A percentile compares a stretch with the other conserved stretches of the same genome.
Evolutionary conservation across 1,284 basidiomycete genomes (phyloP).

Genomic region (Rhodotorula sp.): DNA sequence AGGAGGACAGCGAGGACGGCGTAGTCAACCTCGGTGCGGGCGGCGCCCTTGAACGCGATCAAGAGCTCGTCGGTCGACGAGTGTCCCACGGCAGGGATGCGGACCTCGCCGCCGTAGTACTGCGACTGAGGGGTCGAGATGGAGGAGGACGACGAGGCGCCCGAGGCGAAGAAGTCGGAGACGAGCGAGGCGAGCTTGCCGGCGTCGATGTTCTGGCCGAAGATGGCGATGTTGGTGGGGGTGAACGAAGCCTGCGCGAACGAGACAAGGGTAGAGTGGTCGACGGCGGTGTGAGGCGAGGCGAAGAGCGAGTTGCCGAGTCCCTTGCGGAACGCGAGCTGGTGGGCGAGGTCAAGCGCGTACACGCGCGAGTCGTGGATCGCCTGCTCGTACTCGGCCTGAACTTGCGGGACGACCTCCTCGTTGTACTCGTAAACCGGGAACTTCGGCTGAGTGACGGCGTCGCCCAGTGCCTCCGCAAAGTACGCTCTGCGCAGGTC

Average conservation of each 20-base stretch:
- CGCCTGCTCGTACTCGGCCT: slow-evolving; percentile 68
- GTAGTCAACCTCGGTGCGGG: slow-evolving; percentile 63
- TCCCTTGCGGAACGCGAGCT: slow-evolving; percentile 83
- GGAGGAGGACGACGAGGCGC: slow-evolving; percentile 49
- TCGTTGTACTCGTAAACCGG: slow-evolving; percentile 81
- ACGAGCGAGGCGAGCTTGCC: slow-evolving; percentile 69
- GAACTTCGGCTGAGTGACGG: slow-evolving; percentile 77
- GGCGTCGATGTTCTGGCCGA: slow-evolving; percentile 80
- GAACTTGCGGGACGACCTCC: slow-evolving; percentile 73
- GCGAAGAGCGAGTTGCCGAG: slow-evolving; percentile 86
- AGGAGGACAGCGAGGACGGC: slow-evolving; percentile 75
- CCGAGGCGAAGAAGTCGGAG: slow-evolving; percentile 62
- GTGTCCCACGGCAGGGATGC: slow-evolving; percentile 69
- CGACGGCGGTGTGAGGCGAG: slow-evolving; percentile 64
- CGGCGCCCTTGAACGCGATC: slow-evolving; percentile 51
- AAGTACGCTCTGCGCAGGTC: slow-evolving; percentile 71
- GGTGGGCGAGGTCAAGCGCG: slow-evolving; percentile 79
- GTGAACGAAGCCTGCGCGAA: slow-evolving; percentile 72
- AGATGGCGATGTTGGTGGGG: slow-evolving; percentile 70
- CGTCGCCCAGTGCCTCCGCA: slow-evolving; percentile 78
- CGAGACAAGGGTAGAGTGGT: slow-evolving; percentile 63
- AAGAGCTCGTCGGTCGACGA: slow-evolving; percentile 47
- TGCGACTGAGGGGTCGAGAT: slow-evolving; percentile 55
- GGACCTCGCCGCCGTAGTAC: slow-evolving; percentile 84
- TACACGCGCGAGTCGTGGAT: slow-evolving; percentile 61